Evolutionary conservation across 208 protist genomes (phyloP).

Genomic region (Wallacemonas rigidus): DNA sequence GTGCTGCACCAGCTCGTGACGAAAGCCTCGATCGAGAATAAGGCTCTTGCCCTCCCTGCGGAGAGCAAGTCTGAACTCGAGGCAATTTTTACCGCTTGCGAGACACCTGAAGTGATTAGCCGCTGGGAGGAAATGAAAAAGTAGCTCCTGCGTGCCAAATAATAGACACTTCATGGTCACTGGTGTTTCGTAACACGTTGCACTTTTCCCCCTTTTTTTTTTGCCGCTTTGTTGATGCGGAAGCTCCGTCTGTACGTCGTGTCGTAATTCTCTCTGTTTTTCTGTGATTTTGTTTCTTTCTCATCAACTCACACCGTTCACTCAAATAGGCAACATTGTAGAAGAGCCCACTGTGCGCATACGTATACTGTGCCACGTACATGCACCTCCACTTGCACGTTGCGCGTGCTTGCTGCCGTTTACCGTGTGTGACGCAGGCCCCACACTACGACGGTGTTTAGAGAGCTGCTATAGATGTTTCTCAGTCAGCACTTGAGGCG

Average conservation of each 20-base stretch:
- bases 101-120: constrained; percentile 44
- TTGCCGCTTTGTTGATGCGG: neutral
- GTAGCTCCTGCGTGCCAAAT: neutral
- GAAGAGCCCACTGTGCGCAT: too few relatives aligned
- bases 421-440: too few relatives aligned
- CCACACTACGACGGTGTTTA: too few relatives aligned
- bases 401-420: too few relatives aligned
- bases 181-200: too few relatives aligned
- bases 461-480: too few relatives aligned
- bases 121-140: constrained; percentile 76
- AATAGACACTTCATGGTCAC: too few relatives aligned
- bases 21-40: constrained; percentile 65
- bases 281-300: constrained; percentile 18
- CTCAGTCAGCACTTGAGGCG: too few relatives aligned
- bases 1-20: constrained; percentile 65
- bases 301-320: neutral
- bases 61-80: constrained; percentile 46
- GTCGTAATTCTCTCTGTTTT: neutral
- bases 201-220: neutral
- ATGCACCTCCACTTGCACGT: too few relatives aligned
- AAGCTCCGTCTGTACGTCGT: neutral
- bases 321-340: too few relatives aligned
- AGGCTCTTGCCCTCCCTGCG: constrained; percentile 65
- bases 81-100: constrained; percentile 44
- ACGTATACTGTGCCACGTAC: too few relatives aligned